A percentile compares a stretch with the other conserved stretches of the same genome.
phyloP scores from a whole-genome alignment of 148 eudicot species.

The Vaccinium darrowii region DNA sequence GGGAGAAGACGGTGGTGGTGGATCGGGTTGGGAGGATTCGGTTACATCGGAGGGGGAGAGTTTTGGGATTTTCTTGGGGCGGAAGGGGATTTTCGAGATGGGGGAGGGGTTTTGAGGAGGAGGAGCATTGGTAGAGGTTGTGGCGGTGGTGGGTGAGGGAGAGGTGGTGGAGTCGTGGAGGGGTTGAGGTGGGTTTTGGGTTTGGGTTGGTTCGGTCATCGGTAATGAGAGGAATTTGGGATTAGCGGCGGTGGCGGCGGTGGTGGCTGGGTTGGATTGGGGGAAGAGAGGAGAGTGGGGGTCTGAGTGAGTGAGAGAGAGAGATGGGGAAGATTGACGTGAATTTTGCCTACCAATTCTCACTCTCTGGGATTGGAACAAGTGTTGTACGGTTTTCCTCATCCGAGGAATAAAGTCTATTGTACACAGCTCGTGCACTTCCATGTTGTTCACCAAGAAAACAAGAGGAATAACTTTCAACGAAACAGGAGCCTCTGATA shows the following conservation, averaged over 20 bases:
- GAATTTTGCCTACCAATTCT: neutral
- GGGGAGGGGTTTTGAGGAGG: constrained; percentile 21
- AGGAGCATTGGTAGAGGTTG: constrained; percentile 12
- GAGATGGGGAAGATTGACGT: neutral
- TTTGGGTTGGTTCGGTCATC: constrained; percentile 8
- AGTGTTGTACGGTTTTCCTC: neutral
- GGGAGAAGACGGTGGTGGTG: constrained; percentile 12
- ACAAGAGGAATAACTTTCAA: no score
- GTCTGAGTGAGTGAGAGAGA: neutral
- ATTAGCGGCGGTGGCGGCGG: neutral
- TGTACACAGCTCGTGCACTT: neutral
- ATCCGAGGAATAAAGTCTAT: neutral
- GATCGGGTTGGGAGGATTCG: no score
- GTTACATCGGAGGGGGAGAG: constrained; percentile 26
- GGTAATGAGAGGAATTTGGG: neutral
- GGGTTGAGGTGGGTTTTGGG: constrained; percentile 10
- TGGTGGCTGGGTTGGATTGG: neutral
- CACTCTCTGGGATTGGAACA: neutral
- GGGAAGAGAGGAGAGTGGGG: constrained; percentile 9
- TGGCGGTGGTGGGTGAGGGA: neutral
- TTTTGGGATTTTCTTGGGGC: constrained; percentile 50
- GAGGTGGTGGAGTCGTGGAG: constrained; percentile 3
- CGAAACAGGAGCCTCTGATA: no score
- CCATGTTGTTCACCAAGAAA: neutral
- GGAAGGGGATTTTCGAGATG: constrained; percentile 41